Percentiles rank a stretch among this genome's conserved stretches.
Evolutionary conservation across 495 filamentous ascomycete genomes (phyloP).

Genomic region (Xylaria venustula): DNA sequence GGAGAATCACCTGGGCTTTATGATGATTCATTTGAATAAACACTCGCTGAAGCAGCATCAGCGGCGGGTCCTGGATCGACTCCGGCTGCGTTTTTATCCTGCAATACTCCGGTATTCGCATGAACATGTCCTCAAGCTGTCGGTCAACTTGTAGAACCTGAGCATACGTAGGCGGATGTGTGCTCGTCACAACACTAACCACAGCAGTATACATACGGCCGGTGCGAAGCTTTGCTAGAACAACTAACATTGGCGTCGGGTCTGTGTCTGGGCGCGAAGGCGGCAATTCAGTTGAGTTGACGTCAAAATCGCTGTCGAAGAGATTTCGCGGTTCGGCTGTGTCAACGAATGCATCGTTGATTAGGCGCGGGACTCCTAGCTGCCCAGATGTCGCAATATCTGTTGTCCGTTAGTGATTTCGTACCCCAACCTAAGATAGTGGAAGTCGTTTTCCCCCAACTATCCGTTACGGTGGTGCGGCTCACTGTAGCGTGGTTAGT

Average conservation of each 20-base stretch:
- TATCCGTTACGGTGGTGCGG: background rate
- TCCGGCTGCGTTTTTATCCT: slow-evolving; percentile 18
- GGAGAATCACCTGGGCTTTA: slow-evolving; percentile 30
- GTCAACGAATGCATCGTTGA: slow-evolving; percentile 29
- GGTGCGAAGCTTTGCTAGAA: slow-evolving; percentile 28
- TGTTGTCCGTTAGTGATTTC: background rate
- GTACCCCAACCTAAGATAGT: background rate
- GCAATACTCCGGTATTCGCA: slow-evolving; percentile 22
- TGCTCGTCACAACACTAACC: slow-evolving; percentile 19
- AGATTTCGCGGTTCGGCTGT: slow-evolving; percentile 39
- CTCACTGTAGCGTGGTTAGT: slow-evolving; percentile 10
- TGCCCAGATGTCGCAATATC: slow-evolving; percentile 37
- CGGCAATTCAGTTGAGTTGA: slow-evolving; percentile 30
- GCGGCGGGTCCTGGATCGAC: slow-evolving; percentile 27
- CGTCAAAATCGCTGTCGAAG: slow-evolving; percentile 36
- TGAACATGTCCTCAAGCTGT: slow-evolving; percentile 25
- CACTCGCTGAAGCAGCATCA: slow-evolving; percentile 33
- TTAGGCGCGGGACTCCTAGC: slow-evolving; percentile 38
- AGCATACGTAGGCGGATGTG: slow-evolving; percentile 24
- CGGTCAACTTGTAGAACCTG: slow-evolving; percentile 33
- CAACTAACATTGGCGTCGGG: slow-evolving; percentile 22
- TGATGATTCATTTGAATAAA: slow-evolving; percentile 32
- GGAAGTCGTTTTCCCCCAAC: background rate
- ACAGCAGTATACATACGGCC: slow-evolving; percentile 25
- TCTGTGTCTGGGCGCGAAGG: slow-evolving; percentile 37